Evolutionary conservation across 176 grass and related monocot species (phyloP), one percentile per base, ranked within the genome.

Genomic region (Neostapfia colusana): DNA sequence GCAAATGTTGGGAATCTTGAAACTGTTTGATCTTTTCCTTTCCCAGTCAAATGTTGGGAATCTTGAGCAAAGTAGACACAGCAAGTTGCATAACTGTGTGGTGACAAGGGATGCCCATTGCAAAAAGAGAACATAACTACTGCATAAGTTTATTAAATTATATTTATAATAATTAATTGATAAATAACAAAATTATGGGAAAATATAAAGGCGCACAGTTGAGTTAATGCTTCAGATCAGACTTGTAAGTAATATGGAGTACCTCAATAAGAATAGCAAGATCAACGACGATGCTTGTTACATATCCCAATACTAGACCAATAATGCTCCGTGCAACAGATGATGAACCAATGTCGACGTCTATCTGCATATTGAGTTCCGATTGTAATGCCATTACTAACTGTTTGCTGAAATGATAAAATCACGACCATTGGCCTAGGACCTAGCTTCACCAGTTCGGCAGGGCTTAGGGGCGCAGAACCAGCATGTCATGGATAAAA

Each of bases 231-330:
- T 56, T 65, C 39, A 59, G 59, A 13, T 63, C 15, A 57, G 45
- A 45, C 18, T 82, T 72, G 40, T 36, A 76, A 18, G 34, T 7
- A 60, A 24, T 28, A 74, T 0, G 9, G 26, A 21, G 18, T 89
- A 98, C 91, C 95, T 98, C 95, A 63, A 98, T 92, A 65, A 98
- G 79, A 81, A 98, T 90, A 69, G 89, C 91, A 75, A 98, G 91
- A 84, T 98, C 95, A 72, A 98, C 95, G 14, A 98, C 89, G 27
- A 98, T 92, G 71, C 89, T 85, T 82, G 95, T 98, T 63, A 98
- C 85, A 71, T 98, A 98, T 86, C 91, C 91, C 76, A 98, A 78
- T 80, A 98, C 95, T 72, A 98, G 82, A 82, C 87, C 83, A 82
- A 98, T 98, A 70, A 98, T 98, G 44, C 91, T 94, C 74, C 89